Conservation (phyloP, 192 early-diverging fungal species). For the Piromyces sp. region DNA sequence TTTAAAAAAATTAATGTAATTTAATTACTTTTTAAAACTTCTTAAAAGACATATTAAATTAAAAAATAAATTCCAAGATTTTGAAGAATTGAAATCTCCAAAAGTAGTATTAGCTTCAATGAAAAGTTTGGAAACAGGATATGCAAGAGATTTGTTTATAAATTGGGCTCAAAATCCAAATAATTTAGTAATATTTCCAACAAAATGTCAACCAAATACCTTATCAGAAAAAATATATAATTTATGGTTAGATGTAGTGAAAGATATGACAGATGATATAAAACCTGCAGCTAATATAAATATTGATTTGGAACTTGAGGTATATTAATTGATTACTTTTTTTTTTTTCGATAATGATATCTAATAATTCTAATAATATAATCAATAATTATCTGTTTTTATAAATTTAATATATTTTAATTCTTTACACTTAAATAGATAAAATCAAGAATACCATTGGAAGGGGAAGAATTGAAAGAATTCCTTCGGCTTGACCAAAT, state of each 20-base stretch:
- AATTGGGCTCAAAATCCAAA: constrained; percentile 32
- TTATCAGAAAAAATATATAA: constrained; percentile 47
- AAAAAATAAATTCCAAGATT: constrained; percentile 47
- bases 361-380: too few relatives aligned
- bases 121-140: constrained; percentile 64
- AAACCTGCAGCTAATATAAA: neutral
- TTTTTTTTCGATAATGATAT: too few relatives aligned
- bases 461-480: constrained; percentile 66
- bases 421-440: too few relatives aligned
- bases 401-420: too few relatives aligned
- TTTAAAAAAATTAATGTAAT: too few relatives aligned
- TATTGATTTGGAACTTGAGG: constrained; percentile 7
- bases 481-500: constrained; percentile 13
- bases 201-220: constrained; percentile 53
- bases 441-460: constrained; percentile 51
- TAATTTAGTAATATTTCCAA: constrained; percentile 62
- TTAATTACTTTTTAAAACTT: too few relatives aligned
- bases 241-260: constrained; percentile 26
- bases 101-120: constrained; percentile 75
- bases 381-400: too few relatives aligned
- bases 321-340: too few relatives aligned
- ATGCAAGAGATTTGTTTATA: constrained; percentile 58
- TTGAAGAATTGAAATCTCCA: constrained; percentile 46
- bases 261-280: constrained; percentile 7
- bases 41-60: constrained; percentile 2